phyloP scores from a whole-genome alignment of 495 filamentous ascomycete genomes.

The Aspergillus coremiiformis region DNA sequence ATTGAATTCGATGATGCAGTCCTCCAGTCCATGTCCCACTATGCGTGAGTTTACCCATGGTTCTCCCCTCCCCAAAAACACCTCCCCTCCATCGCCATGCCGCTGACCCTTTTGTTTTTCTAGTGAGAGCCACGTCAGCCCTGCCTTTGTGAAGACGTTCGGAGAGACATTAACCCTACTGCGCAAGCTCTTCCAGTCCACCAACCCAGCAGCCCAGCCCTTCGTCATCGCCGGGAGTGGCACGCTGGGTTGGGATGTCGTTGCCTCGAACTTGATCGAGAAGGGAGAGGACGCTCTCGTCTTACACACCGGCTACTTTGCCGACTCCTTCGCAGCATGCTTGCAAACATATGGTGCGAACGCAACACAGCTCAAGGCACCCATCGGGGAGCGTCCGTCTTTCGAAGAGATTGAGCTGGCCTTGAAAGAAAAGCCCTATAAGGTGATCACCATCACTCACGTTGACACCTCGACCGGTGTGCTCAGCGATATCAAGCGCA shows the following conservation, averaged over 20 bases:
- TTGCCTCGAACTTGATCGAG: slow-evolving; percentile 85
- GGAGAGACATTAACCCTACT: slow-evolving; percentile 82
- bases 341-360: slow-evolving; percentile 83
- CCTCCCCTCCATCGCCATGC: not conserved
- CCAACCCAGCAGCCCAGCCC: slow-evolving; percentile 72
- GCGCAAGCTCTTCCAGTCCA: slow-evolving; percentile 87
- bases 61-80: not conserved
- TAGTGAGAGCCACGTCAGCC: slow-evolving; percentile 87
- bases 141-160: slow-evolving; percentile 82
- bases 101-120: too few relatives aligned
- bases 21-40: slow-evolving; percentile 90
- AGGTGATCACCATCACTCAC: slow-evolving; percentile 88
- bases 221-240: slow-evolving; percentile 92
- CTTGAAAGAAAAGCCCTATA: slow-evolving; percentile 81
- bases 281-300: slow-evolving; percentile 84
- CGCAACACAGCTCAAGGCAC: slow-evolving; percentile 79
- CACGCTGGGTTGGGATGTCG: slow-evolving; percentile 92
- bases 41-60: slow-evolving; percentile 55
- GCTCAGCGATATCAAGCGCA: slow-evolving; percentile 75
- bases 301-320: slow-evolving; percentile 94
- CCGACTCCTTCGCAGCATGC: slow-evolving; percentile 89
- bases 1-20: slow-evolving; percentile 99
- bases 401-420: slow-evolving; percentile 80
- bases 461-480: slow-evolving; percentile 97
- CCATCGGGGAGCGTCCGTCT: slow-evolving; percentile 83